Base-by-base conservation (phyloP, 352 stramenopile genomes). In the Globisporangium uncinulatum region DNA sequence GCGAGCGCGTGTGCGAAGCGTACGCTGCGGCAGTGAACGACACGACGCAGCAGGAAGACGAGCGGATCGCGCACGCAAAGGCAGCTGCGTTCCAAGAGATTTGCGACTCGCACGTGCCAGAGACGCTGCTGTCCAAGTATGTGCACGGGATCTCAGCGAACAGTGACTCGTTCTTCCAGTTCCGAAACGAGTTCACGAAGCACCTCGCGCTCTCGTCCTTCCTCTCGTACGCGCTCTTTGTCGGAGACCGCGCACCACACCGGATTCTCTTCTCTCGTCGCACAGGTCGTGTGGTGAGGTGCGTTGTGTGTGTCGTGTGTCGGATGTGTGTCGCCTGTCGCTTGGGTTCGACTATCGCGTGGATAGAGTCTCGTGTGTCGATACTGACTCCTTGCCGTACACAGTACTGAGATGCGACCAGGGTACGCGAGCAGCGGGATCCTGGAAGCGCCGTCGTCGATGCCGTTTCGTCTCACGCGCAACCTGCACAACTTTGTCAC, bases 401-500 rank as follows among this genome's bases (percentile, higher is more conserved):
- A n/a, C n/a, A 86, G 86, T 48, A 89, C 81, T 19, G 87, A 96
- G 56, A 59, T 94, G 54, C 82, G 84, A n/a, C 87, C 87, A 19
- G 75, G 71, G 20, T 96, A 96, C 51, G 81, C 83, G 21, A 92
- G 70, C 64, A 92, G 75, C 54, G 86, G 86, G 0, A 87, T 93
- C 43, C 63, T 96, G 17, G 87, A 94, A 47, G 70, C 79, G 14
- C 76, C 79, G 32, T 92, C 79, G 31, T 73, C 81, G 10, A 94
- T 97, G 80, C 88, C 88, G 20, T 97, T 97, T 64, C 84, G 88
- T 10, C 67, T 97, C 17, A 96, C 88, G 39, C 86, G 86, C 7
- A 97, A 96, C 54, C 59, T 96, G 54, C 77, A 90, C 67, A 91
- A 86, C 62, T 94, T 97, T 61, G 76, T 97, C 48, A 96, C 87